phyloP scores from a whole-genome alignment of 805 yeast genomes.

The Candida ipomoeae region DNA sequence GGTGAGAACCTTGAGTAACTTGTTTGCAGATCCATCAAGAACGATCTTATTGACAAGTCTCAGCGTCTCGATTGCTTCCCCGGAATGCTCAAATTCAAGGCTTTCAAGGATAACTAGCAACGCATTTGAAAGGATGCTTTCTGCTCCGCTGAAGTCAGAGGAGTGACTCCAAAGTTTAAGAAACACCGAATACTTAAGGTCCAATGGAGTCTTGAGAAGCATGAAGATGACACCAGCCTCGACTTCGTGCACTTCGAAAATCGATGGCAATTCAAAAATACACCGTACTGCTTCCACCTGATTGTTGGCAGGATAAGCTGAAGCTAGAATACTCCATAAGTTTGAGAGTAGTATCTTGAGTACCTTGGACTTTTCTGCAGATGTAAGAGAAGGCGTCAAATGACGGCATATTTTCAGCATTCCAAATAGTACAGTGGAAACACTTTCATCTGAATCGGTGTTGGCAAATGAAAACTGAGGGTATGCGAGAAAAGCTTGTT shows the following conservation, averaged over 20 bases:
- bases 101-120: conserved; percentile 63
- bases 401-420: conserved; percentile 37
- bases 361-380: conserved; percentile 32
- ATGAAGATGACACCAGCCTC: conserved; percentile 70
- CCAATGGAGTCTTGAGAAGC: conserved; percentile 36
- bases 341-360: conserved; percentile 40
- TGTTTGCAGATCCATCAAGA: conserved; percentile 52
- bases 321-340: conserved; percentile 54
- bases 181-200: conserved; percentile 47
- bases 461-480: conserved; percentile 4
- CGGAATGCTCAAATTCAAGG: conserved; percentile 3
- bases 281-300: conserved; percentile 71
- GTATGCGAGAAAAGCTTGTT: conserved; percentile 14
- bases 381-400: conserved; percentile 26
- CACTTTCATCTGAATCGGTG: neutral
- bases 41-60: conserved; percentile 47
- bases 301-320: conserved; percentile 44
- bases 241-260: conserved; percentile 49
- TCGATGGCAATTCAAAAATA: conserved; percentile 58
- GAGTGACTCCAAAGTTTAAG: conserved; percentile 75
- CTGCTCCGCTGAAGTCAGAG: conserved; percentile 44
- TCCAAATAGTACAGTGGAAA: conserved; percentile 17
- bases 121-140: conserved; percentile 54
- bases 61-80: conserved; percentile 29
- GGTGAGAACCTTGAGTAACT: conserved; percentile 56